Conservation (phyloP, 2,329 filamentous ascomycete species). For the Aspergillus piperis region DNA sequence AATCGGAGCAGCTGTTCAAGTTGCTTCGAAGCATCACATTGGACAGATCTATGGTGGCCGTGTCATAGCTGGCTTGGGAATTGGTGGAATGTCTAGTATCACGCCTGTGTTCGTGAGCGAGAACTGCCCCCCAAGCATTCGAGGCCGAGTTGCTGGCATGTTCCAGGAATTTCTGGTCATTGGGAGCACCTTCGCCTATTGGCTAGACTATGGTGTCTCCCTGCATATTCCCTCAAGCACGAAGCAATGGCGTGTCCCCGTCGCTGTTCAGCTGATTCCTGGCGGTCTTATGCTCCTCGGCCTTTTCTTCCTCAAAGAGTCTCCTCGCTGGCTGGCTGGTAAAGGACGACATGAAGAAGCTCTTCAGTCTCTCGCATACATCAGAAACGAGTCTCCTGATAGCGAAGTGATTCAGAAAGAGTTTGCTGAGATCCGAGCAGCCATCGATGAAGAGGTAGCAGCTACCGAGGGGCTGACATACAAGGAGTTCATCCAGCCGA, state of each 20-base stretch:
- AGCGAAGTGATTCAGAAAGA: constrained; percentile 34
- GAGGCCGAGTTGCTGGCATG: constrained; percentile 39
- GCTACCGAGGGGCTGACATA: constrained; percentile 45
- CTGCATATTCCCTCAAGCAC: constrained; percentile 47
- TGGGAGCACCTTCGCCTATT: constrained; percentile 53
- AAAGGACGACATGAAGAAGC: constrained; percentile 52
- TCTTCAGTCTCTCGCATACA: constrained; percentile 38
- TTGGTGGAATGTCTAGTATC: constrained; percentile 43
- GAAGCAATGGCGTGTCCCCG: constrained; percentile 56
- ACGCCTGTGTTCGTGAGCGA: constrained; percentile 42
- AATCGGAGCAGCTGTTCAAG: constrained; percentile 38
- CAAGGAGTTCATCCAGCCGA: constrained; percentile 42
- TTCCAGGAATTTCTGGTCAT: constrained; percentile 43
- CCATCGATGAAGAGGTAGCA: constrained; percentile 45
- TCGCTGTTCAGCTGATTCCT: constrained; percentile 56
- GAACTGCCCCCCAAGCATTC: constrained; percentile 34
- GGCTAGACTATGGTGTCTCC: constrained; percentile 55
- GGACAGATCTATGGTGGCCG: constrained; percentile 41
- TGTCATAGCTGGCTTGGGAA: constrained; percentile 40
- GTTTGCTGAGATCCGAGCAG: constrained; percentile 42
- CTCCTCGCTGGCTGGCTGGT: constrained; percentile 57
- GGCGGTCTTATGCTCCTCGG: constrained; percentile 53
- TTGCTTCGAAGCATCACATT: constrained; percentile 33
- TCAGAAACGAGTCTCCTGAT: constrained; percentile 33
- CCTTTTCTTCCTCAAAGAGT: constrained; percentile 55